Base-by-base conservation (phyloP, 139 green algal genomes). In the Limnomonas spitsbergensis region DNA sequence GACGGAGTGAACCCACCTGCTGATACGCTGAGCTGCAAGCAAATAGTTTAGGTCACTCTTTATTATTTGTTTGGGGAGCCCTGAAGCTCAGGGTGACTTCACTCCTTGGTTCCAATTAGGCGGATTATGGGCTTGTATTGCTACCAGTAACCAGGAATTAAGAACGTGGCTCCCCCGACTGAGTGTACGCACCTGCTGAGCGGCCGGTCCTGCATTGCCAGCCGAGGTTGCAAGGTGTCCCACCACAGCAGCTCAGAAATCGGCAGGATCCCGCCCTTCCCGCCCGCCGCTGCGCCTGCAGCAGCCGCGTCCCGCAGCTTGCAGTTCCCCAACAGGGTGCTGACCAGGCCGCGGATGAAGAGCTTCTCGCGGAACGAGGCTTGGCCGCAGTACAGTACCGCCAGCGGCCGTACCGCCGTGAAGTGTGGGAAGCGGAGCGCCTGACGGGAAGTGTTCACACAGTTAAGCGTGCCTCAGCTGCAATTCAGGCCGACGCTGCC, bases 401-500 rank as follows among this genome's bases (percentile, higher is more conserved):
- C 20, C 14, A 61, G 14, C 14, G 47, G 47, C 20, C 47, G 47
- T 61, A 61, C 47, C 20, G 47, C 14, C 20, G 47, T 61, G 47
- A 61, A 61, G 47, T 61, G 47, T 61, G 47, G 47, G 47, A 61
- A 61, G 47, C 47, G 47, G 47, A 61, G 47, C 20, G 47, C 47
- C 47, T 61, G 47, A 29, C 20, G 47, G 20, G 47, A n/a, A n/a
- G n/a, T n/a, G n/a, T n/a, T n/a, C n/a, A n/a, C n/a, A n/a, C n/a
- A n/a, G n/a, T n/a, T n/a, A n/a, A n/a, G n/a, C n/a, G n/a, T n/a
- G n/a, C n/a, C n/a, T n/a, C n/a, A n/a, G n/a, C n/a, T n/a, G n/a
- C n/a, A n/a, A n/a, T n/a, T n/a, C n/a, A n/a, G n/a, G n/a, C n/a
- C n/a, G n/a, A n/a, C n/a, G n/a, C n/a, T n/a, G n/a, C n/a, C n/a